These are phyloP conservation scores for Colletotrichum sublineola DNA, from an alignment of 2,329 filamentous ascomycete species.

Conservation along the genomic window DNA sequence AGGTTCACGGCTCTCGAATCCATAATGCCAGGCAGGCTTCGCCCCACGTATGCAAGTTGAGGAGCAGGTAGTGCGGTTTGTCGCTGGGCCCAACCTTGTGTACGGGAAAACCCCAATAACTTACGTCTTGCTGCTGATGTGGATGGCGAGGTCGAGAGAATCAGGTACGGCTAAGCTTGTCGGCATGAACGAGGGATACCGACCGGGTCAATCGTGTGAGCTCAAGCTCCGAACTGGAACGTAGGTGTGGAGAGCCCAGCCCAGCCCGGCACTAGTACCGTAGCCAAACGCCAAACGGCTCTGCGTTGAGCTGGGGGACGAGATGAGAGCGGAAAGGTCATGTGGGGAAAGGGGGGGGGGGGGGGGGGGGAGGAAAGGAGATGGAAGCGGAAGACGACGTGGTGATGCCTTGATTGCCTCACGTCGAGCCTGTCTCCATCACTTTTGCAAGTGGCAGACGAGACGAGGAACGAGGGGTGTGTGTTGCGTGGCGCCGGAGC, in stretches of 20 bases:
- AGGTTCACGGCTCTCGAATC: slow-evolving; percentile 45
- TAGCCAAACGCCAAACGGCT: slow-evolving; percentile 37
- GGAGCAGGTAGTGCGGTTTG: slow-evolving; percentile 1
- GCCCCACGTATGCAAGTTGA: slow-evolving; percentile 2
- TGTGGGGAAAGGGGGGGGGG: slow-evolving; percentile 16
- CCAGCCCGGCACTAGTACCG: background rate
- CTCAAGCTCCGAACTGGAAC: slow-evolving; percentile 21
- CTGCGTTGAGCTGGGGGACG: slow-evolving; percentile 21
- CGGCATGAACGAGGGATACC: slow-evolving; percentile 12
- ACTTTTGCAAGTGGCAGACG: slow-evolving; percentile 6
- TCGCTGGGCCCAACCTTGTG: slow-evolving; percentile 21
- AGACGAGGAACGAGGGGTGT: slow-evolving; percentile 6
- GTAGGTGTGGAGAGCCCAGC: slow-evolving; percentile 14
- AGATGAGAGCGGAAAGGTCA: slow-evolving; percentile 20
- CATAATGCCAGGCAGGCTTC: slow-evolving; percentile 17
- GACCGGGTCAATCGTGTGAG: slow-evolving; percentile 16
- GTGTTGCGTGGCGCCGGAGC: slow-evolving; percentile 22
- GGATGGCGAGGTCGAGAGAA: slow-evolving; percentile 3
- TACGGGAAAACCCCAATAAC: slow-evolving; percentile 11
- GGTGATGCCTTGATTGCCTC: background rate
- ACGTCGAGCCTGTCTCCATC: background rate
- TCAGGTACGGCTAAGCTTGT: slow-evolving; percentile 27
- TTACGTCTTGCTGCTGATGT: background rate
- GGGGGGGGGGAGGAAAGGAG: slow-evolving; percentile 1
- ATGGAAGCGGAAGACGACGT: background rate